Base-by-base conservation (phyloP, 2,329 filamentous ascomycete genomes). In the Xylaria sp. region DNA sequence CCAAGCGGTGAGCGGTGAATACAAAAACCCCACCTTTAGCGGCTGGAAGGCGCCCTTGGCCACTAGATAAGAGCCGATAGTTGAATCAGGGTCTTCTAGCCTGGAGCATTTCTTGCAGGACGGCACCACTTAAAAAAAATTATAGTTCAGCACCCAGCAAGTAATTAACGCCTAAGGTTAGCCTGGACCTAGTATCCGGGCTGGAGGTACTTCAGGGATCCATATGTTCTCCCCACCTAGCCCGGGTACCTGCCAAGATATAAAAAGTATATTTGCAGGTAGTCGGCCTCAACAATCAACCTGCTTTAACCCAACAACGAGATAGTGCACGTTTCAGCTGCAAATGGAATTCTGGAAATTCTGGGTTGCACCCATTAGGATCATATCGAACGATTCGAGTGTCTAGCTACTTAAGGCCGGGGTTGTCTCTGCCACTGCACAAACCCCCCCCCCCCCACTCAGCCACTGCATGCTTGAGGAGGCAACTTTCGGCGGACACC, bases 1-100 rank as follows among this genome's bases (percentile, higher is more conserved):
- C 65, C 66, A 67, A 69, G 69, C 69, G 72, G 72, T 72, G 69
- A 68, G 68, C 39, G 50, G 66, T 70, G 71, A 70, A 63, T 63
- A 13, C 8, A 5, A 58, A 66, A 63, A 67, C 70, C 70, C 70
- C 72, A 72, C 70, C 72, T 67, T 20, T 23, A 65, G 57, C 50
- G 60, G 48, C 62, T 25, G 23, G 15, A 25, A 57, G 18, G 28
- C 41, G 61, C 56, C 50, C 57, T 34, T 51, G 25, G 28, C 69
- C 63, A 72, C 54, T 67, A n/a, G 66, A 69, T 69, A 69, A 67
- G 61, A 48, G 7, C 15, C 68, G 69, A 73, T 73, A 73, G 64
- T 64, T 65, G 64, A 59, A 46, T 66, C 51, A 59, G 67, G 59
- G 31, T 52, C 57, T 37, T 44, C 39, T 61, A 48, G 59, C 31